Evolutionary conservation across 2,329 filamentous ascomycete genomes (phyloP), one percentile per base, ranked within the genome.

Genomic region (Cladosporium sp.): DNA sequence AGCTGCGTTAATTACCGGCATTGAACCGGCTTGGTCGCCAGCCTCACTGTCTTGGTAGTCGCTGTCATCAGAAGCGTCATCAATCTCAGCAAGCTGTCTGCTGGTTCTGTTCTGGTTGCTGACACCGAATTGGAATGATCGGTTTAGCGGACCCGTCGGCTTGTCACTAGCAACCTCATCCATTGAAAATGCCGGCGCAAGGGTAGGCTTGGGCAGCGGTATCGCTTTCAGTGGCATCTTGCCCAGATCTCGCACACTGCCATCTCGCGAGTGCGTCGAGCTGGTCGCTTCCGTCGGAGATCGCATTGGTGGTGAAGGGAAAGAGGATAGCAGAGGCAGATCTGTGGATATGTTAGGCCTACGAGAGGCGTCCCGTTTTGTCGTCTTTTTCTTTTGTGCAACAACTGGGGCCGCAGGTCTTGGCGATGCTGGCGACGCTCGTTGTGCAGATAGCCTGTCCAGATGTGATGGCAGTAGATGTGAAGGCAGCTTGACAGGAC

Each of bases 381-480:
- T 18, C 1, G 48, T 26, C 34, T 63, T 63, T 16, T 54, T 54
- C n/a, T 39, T 43, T 18, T 23, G 60, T 32, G 60, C 23, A 21
- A 46, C 49, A 10, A 23, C 43, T 39, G 62, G 62, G 6, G 39
- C 54, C 21, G 54, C n/a, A 14, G 23, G 16, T 13, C 46, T 34
- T 53, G 69, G 54, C 56, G 60, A 61, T 43, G 26, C 64, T 56
- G 60, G 49, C 36, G 26, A 56, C 32, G 66, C 66, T 65, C 66
- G 64, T 18, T 63, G 46, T 21, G 64, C 56, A 14, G 67, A 64
- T 10, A 64, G 61, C 34, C 64, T 56, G 64, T 63, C 64, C 16
- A 80, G 80, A 21, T 89, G 84, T 0, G 91, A 94, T 0, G 93
- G 92, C 64, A 93, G 88, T 36, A 97, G 83, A 74, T 95, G 91